Conservation (phyloP, 148 eudicot species). For the Cornus controversa region DNA sequence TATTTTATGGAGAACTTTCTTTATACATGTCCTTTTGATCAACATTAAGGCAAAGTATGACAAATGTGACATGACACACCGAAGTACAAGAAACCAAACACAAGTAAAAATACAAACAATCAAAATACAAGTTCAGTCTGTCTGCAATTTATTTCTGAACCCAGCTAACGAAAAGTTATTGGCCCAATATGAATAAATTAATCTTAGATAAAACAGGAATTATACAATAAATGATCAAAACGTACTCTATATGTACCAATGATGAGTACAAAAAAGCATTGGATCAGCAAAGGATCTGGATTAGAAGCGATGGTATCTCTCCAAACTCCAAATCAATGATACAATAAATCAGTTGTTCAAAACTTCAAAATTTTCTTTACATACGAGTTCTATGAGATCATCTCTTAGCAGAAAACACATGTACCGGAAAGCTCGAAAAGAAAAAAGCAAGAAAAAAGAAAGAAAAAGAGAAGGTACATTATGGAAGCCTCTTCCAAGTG, state of each 20-base stretch:
- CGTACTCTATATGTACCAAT: not conserved
- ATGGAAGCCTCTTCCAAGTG: slow-evolving; percentile 8
- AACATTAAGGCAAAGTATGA: too few relatives aligned
- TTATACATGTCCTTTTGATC: too few relatives aligned
- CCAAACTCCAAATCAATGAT: not conserved
- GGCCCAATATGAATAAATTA: not conserved
- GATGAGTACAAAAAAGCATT: slow-evolving; percentile 1
- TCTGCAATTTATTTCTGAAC: too few relatives aligned
- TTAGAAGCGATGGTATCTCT: not conserved
- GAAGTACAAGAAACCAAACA: too few relatives aligned
- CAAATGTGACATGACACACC: too few relatives aligned
- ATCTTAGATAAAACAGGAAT: not conserved
- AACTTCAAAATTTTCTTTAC: not conserved
- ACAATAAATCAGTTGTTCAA: not conserved
- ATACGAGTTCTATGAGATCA: not conserved
- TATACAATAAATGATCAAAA: not conserved
- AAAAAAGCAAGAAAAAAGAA: not conserved
- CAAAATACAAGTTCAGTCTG: too few relatives aligned
- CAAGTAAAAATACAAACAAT: too few relatives aligned
- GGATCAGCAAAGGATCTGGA: not conserved
- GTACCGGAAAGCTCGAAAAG: not conserved
- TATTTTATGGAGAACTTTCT: too few relatives aligned
- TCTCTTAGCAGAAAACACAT: slow-evolving; percentile 1
- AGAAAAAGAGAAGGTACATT: not conserved
- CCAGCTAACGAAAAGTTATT: too few relatives aligned